Evolutionary conservation across 1,284 basidiomycete species (phyloP).

Genomic region (Taiwanofungus camphoratus): DNA sequence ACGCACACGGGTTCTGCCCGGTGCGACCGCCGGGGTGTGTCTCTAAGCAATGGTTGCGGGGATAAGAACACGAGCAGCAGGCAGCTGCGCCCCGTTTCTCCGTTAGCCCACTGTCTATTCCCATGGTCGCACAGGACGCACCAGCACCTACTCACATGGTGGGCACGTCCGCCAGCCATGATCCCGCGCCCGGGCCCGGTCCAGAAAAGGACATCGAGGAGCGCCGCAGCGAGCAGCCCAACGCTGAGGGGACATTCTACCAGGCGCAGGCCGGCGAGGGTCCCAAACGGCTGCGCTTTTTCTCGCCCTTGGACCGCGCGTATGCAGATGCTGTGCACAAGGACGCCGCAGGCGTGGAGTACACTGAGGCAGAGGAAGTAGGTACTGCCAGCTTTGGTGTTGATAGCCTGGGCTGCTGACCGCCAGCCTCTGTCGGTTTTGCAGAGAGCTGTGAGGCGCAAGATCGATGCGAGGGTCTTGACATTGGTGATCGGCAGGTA

Average conservation of each 20-base stretch:
- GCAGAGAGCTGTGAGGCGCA: slow-evolving; percentile 36
- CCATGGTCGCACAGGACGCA: too few relatives aligned
- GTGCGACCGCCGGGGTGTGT: too few relatives aligned
- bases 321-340: slow-evolving; percentile 45
- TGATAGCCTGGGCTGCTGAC: background rate
- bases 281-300: slow-evolving; percentile 31
- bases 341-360: slow-evolving; percentile 43
- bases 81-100: too few relatives aligned
- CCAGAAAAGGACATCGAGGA: slow-evolving; percentile 13
- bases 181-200: too few relatives aligned
- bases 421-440: too few relatives aligned
- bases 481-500: slow-evolving; percentile 43
- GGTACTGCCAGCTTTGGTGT: slow-evolving; percentile 3
- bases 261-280: slow-evolving; percentile 19
- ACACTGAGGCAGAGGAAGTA: slow-evolving; percentile 43
- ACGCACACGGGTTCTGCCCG: too few relatives aligned
- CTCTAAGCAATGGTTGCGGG: too few relatives aligned
- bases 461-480: slow-evolving; percentile 43
- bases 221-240: slow-evolving; percentile 2
- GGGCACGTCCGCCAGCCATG: too few relatives aligned
- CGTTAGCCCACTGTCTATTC: too few relatives aligned
- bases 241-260: slow-evolving; percentile 24
- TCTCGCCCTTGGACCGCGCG: slow-evolving; percentile 37
- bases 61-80: too few relatives aligned
- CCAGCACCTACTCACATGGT: too few relatives aligned